phyloP scores from a whole-genome alignment of 176 grass and related monocot genomes.

The Zea mays region Zm-B73-REFERENCE-NAM-5.0 NC_050097.1:190808001-190808500 shows the following conservation, averaged over 20 bases:
- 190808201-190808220: slow-evolving; percentile 11
- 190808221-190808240: slow-evolving; percentile 10
- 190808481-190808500: too few relatives aligned
- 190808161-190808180: slow-evolving; percentile 2
- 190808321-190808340: slow-evolving; percentile 10
- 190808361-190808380: not conserved
- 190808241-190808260: slow-evolving; percentile 3
- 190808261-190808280: not conserved
- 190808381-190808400: slow-evolving; percentile 22
- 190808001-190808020: slow-evolving; percentile 17
- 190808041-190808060: slow-evolving; percentile 43
- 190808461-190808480: too few relatives aligned
- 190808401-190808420: slow-evolving; percentile 4
- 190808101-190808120: not conserved
- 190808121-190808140: too few relatives aligned
- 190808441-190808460: too few relatives aligned
- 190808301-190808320: not conserved
- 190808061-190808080: slow-evolving; percentile 30
- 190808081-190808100: slow-evolving; percentile 39
- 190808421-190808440: not conserved
- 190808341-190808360: not conserved
- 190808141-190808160: not conserved
- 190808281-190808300: not conserved
- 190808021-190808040: not conserved
- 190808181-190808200: slow-evolving; percentile 30